These are phyloP conservation scores for Paracorniculantispora psalliotae DNA, from an alignment of 2,329 filamentous ascomycete species.

Conservation along the genomic window DNA sequence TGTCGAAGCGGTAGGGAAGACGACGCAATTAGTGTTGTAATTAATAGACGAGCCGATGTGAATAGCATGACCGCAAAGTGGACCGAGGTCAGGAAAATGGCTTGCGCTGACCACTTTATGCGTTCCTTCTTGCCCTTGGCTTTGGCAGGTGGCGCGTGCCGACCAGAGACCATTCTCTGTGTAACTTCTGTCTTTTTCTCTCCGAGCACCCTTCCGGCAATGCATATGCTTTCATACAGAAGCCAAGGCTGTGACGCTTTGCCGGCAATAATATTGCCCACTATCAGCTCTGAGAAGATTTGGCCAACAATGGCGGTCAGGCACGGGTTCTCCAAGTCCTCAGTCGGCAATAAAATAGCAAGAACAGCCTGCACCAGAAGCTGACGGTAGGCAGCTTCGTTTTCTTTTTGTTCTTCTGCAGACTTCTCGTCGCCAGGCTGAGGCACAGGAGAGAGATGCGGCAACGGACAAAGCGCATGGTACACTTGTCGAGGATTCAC, in stretches of 20 bases:
- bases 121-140: slow-evolving; percentile 10
- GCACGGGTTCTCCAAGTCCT: slow-evolving; percentile 85
- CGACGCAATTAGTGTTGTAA: slow-evolving; percentile 60
- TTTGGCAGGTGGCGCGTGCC: background rate
- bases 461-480: slow-evolving; percentile 77
- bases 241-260: slow-evolving; percentile 85
- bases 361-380: slow-evolving; percentile 79
- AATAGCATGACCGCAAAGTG: slow-evolving; percentile 52
- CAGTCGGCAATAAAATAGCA: slow-evolving; percentile 80
- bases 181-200: slow-evolving; percentile 25
- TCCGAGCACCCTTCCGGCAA: slow-evolving; percentile 47
- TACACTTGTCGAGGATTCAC: slow-evolving; percentile 66
- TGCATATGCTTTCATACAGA: slow-evolving; percentile 78
- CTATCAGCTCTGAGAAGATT: slow-evolving; percentile 83
- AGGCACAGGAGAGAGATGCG: slow-evolving; percentile 74
- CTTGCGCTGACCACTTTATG: slow-evolving; percentile 36
- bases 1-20: slow-evolving; percentile 58
- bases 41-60: slow-evolving; percentile 60
- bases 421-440: slow-evolving; percentile 45
- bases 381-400: slow-evolving; percentile 81
- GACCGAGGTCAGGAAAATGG: slow-evolving; percentile 51
- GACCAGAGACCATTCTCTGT: slow-evolving; percentile 15
- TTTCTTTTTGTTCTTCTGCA: slow-evolving; percentile 60
- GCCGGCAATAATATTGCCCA: slow-evolving; percentile 75
- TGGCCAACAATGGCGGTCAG: slow-evolving; percentile 79